phyloP scores from a whole-genome alignment of 2,329 filamentous ascomycete genomes.

The Epichloe hybrida region DNA sequence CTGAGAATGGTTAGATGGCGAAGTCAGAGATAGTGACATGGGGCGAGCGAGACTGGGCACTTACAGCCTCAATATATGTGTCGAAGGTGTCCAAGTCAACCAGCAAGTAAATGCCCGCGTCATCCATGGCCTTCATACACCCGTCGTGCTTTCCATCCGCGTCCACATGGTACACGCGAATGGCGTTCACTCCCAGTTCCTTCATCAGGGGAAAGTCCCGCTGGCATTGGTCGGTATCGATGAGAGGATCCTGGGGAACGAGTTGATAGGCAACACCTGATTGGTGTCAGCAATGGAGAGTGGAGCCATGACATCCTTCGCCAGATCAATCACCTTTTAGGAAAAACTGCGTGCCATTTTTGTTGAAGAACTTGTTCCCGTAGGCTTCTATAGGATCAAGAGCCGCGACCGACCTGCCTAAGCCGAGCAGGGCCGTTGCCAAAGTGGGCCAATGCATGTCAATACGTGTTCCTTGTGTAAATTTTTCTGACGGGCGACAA shows the following conservation, averaged over 20 bases:
- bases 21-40: neutral
- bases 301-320: neutral
- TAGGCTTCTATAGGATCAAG: slow-evolving; percentile 39
- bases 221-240: slow-evolving; percentile 61
- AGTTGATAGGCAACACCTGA: slow-evolving; percentile 62
- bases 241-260: slow-evolving; percentile 54
- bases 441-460: slow-evolving; percentile 26
- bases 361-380: slow-evolving; percentile 76
- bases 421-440: slow-evolving; percentile 21
- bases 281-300: neutral
- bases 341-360: slow-evolving; percentile 69
- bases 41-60: slow-evolving; percentile 10
- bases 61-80: slow-evolving; percentile 52
- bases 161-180: slow-evolving; percentile 83
- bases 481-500: neutral
- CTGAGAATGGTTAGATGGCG: slow-evolving; percentile 19
- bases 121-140: slow-evolving; percentile 66
- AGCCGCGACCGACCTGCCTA: slow-evolving; percentile 22
- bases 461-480: neutral
- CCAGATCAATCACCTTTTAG: slow-evolving; percentile 53
- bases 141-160: slow-evolving; percentile 54
- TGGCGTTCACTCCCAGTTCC: slow-evolving; percentile 66
- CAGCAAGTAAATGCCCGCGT: slow-evolving; percentile 72
- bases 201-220: slow-evolving; percentile 65
- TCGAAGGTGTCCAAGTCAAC: slow-evolving; percentile 69